Evolutionary conservation across 768 basidiomycete species (phyloP).

Genomic region (Tylopilus plumbeoviolaceoides): DNA sequence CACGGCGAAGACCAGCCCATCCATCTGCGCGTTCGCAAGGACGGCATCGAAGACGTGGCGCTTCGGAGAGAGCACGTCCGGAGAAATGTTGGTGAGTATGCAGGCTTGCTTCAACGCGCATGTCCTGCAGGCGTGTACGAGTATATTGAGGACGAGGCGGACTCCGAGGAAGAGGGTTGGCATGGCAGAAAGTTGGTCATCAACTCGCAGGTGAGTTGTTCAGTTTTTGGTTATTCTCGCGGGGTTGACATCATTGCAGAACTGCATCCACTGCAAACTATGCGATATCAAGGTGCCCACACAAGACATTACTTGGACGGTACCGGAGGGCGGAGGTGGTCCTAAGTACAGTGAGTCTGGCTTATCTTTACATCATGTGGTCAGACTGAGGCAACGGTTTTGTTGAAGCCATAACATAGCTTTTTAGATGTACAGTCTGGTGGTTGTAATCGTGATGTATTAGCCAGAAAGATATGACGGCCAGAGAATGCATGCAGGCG

Average conservation of each 20-base stretch:
- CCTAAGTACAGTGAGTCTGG: conserved; percentile 82
- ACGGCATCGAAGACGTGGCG: conserved; percentile 37
- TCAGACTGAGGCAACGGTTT: not conserved
- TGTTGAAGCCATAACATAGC: conserved; percentile 18
- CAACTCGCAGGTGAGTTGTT: conserved; percentile 78
- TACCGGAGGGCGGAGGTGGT: conserved; percentile 95
- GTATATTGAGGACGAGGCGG: conserved; percentile 72
- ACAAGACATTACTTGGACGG: conserved; percentile 95
- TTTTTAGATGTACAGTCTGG: not conserved
- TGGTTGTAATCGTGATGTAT: not conserved
- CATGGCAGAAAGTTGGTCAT: conserved; percentile 88
- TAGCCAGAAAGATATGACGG: not conserved
- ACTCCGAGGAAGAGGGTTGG: conserved; percentile 54
- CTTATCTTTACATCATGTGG: not conserved
- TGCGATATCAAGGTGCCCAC: conserved; percentile 97
- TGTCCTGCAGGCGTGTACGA: conserved; percentile 98
- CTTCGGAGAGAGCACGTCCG: conserved; percentile 63
- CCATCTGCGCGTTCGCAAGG: conserved; percentile 68
- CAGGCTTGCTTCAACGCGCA: conserved; percentile 80
- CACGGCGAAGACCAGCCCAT: conserved; percentile 96
- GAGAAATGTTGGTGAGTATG: conserved; percentile 74
- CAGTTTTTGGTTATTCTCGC: not conserved
- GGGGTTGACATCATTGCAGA: conserved; percentile 40
- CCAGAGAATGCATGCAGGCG: not conserved
- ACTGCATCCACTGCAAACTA: conserved; percentile 91